A percentile compares a stretch with the other conserved stretches of the same genome.
These are phyloP conservation scores for Pontederia crassipes DNA, from an alignment of 176 grass and related monocot species.

Conservation along the genomic window DNA sequence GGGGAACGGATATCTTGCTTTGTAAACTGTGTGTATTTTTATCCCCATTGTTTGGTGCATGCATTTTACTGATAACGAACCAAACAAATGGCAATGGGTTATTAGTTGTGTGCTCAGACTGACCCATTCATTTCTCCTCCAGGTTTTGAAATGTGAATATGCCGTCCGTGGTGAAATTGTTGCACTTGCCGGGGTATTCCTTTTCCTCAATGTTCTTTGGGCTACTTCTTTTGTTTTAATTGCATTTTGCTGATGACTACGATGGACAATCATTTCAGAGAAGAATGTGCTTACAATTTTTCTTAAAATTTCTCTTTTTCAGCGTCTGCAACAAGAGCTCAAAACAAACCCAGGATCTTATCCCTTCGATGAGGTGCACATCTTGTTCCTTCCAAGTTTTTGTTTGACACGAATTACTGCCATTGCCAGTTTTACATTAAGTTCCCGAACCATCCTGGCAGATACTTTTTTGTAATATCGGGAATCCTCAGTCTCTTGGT, in stretches of 20 bases:
- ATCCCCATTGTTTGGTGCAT: background rate
- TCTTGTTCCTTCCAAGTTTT: constrained; percentile 1
- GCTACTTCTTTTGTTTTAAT: background rate
- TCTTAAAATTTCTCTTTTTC: constrained; percentile 22
- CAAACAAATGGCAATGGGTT: background rate
- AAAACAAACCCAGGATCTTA: constrained; percentile 67
- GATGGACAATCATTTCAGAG: no score
- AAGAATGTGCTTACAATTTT: background rate
- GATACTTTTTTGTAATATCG: constrained; percentile 95
- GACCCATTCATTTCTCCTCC: background rate
- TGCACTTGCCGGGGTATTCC: constrained; percentile 36
- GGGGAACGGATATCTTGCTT: no score
- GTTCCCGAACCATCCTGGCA: constrained; percentile 15
- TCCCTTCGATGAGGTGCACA: constrained; percentile 78
- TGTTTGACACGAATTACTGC: constrained; percentile 7
- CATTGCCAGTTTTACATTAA: background rate
- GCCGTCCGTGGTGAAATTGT: constrained; percentile 51
- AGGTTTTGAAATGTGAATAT: constrained; percentile 52
- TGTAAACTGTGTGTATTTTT: background rate
- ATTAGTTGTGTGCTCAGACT: background rate
- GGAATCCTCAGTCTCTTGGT: constrained; percentile 98
- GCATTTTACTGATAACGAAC: background rate
- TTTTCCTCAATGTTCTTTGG: background rate
- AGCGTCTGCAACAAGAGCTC: constrained; percentile 81
- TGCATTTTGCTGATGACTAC: no score